phyloP scores from a whole-genome alignment of 108 stramenopile species.

The Halocafeteria seosinensis region DNA sequence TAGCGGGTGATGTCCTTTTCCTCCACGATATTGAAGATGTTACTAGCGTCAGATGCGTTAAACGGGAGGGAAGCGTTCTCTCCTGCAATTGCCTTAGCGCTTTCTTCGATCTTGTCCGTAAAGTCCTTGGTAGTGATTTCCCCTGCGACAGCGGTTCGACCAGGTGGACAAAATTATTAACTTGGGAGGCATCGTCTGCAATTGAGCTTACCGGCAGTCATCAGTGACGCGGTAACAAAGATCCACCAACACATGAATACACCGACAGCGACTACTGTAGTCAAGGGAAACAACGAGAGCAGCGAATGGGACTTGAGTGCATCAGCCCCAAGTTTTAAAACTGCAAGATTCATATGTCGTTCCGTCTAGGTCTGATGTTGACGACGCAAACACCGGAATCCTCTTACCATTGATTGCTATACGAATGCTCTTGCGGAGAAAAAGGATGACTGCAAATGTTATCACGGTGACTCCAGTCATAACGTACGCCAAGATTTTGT shows the following conservation, averaged over 20 bases:
- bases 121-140: slow-evolving; percentile 7
- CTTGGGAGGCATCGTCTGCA: no score
- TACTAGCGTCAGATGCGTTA: not conserved
- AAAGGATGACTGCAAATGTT: not conserved
- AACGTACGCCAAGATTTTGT: slow-evolving; percentile 7
- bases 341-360: no score
- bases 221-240: not conserved
- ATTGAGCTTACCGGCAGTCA: no score
- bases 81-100: not conserved
- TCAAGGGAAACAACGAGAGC: not conserved
- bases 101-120: not conserved
- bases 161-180: no score
- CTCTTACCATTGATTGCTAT: not conserved
- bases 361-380: no score
- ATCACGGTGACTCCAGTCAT: slow-evolving; percentile 5
- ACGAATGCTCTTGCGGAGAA: slow-evolving; percentile 1
- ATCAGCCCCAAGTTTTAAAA: not conserved
- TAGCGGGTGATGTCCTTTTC: not conserved
- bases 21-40: not conserved
- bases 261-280: not conserved
- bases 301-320: not conserved
- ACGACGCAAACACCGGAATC: no score
- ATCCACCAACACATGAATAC: not conserved
- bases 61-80: not conserved
- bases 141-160: no score